phyloP scores from a whole-genome alignment of 1,284 basidiomycete genomes.

The Calocybe gambosa region DNA sequence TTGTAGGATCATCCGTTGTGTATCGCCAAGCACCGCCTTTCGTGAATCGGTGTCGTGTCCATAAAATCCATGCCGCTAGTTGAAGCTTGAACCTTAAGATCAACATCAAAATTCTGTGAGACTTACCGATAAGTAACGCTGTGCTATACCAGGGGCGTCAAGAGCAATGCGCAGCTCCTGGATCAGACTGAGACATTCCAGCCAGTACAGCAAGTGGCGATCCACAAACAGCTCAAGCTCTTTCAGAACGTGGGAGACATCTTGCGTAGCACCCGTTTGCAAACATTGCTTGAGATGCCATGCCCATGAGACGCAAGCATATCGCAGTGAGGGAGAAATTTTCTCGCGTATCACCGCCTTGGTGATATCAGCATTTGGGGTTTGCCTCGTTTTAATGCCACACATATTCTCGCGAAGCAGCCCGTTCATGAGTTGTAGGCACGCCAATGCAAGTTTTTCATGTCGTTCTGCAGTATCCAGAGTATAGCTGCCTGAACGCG shows the following conservation, averaged over 20 bases:
- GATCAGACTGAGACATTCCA: background rate
- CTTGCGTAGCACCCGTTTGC: background rate
- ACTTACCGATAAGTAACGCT: background rate
- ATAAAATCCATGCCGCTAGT: background rate
- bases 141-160: background rate
- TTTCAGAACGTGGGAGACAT: background rate
- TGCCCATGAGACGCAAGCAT: slow-evolving; percentile 8
- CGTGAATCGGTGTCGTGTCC: background rate
- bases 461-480: slow-evolving; percentile 1
- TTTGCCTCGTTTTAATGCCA: background rate
- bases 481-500: slow-evolving; percentile 1
- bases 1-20: background rate
- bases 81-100: background rate
- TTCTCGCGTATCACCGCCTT: background rate
- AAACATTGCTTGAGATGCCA: background rate
- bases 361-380: slow-evolving; percentile 1
- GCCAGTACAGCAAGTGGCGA: background rate
- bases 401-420: slow-evolving; percentile 7
- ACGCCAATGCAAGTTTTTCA: background rate
- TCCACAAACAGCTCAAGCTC: background rate
- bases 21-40: background rate
- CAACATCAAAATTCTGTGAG: background rate
- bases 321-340: slow-evolving; percentile 1
- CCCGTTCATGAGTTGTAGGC: slow-evolving; percentile 2
- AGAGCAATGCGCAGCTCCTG: background rate